phyloP scores from a whole-genome alignment of 768 basidiomycete species.

The Filobasidium wieringae region DNA sequence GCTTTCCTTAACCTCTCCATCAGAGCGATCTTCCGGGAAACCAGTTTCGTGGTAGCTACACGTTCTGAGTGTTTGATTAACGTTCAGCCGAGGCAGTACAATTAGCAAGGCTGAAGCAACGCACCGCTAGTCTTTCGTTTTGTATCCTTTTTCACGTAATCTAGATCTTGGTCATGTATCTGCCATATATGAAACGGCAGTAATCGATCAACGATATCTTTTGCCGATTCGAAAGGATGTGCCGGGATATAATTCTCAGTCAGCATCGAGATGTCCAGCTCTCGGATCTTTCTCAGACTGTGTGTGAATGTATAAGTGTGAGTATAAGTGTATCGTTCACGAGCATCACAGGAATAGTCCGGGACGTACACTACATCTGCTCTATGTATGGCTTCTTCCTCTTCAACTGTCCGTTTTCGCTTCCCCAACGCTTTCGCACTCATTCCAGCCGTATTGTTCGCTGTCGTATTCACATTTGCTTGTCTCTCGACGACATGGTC shows the following conservation, averaged over 20 bases:
- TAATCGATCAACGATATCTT: constrained; percentile 23
- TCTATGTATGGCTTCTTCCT: neutral
- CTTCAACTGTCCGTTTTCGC: neutral
- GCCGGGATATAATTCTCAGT: constrained; percentile 1
- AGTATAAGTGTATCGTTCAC: too few relatives aligned
- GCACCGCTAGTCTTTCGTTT: neutral
- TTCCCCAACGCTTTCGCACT: neutral
- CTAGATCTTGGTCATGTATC: constrained; percentile 24
- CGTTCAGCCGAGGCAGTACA: neutral
- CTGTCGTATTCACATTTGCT: neutral
- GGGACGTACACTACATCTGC: neutral
- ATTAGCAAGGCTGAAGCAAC: neutral
- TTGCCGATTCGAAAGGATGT: constrained; percentile 14
- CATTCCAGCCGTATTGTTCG: neutral
- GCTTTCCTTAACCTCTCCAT: neutral
- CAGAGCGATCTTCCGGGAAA: neutral
- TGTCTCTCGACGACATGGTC: neutral
- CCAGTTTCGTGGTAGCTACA: neutral
- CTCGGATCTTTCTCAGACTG: neutral
- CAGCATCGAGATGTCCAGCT: neutral
- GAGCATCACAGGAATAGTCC: too few relatives aligned
- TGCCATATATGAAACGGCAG: constrained; percentile 30
- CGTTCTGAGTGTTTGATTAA: neutral
- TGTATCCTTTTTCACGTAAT: constrained; percentile 3
- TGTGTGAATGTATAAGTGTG: too few relatives aligned